Evolutionary conservation across 306 rosid genomes (phyloP).

Genomic region (Arachis hypogaea): DNA sequence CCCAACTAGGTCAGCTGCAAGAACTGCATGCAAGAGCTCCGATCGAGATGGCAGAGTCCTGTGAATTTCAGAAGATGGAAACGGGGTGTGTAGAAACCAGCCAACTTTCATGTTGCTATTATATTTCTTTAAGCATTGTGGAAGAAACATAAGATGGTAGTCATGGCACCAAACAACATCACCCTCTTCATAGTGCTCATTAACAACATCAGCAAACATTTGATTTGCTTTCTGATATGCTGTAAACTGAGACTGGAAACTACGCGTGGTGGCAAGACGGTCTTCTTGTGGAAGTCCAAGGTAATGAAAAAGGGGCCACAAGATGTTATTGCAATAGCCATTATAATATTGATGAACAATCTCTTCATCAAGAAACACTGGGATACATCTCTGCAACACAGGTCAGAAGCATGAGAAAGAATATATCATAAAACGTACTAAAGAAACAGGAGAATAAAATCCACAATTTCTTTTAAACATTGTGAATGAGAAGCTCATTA

Average conservation of each 20-base stretch:
- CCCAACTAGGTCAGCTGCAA: constrained; percentile 96
- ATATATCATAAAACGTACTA: constrained; percentile 7
- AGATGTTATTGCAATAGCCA: constrained; percentile 90
- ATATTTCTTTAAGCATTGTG: constrained; percentile 77
- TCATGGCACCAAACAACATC: constrained; percentile 98
- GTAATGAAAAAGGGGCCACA: constrained; percentile 96
- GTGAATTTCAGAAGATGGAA: constrained; percentile 93
- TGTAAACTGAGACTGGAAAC: constrained; percentile 89
- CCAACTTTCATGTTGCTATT: constrained; percentile 84
- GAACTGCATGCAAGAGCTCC: constrained; percentile 85
- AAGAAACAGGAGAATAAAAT: constrained; percentile 18
- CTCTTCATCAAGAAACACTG: constrained; percentile 92
- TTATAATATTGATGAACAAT: constrained; percentile 91
- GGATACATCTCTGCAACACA: constrained; percentile 73
- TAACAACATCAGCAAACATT: constrained; percentile 94
- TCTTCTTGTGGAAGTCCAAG: constrained; percentile 98
- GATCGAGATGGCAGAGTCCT: constrained; percentile 90
- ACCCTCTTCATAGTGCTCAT: constrained; percentile 77
- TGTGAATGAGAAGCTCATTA: constrained; percentile 30
- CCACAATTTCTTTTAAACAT: not conserved
- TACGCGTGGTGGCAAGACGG: constrained; percentile 92
- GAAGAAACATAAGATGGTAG: constrained; percentile 95
- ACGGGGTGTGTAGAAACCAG: constrained; percentile 95
- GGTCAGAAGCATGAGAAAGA: constrained; percentile 35
- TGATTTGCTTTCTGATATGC: constrained; percentile 91